A percentile compares a stretch with the other conserved stretches of the same genome.
Evolutionary conservation across 2,329 filamentous ascomycete genomes (phyloP).

Genomic region (Aciculosporium take): DNA sequence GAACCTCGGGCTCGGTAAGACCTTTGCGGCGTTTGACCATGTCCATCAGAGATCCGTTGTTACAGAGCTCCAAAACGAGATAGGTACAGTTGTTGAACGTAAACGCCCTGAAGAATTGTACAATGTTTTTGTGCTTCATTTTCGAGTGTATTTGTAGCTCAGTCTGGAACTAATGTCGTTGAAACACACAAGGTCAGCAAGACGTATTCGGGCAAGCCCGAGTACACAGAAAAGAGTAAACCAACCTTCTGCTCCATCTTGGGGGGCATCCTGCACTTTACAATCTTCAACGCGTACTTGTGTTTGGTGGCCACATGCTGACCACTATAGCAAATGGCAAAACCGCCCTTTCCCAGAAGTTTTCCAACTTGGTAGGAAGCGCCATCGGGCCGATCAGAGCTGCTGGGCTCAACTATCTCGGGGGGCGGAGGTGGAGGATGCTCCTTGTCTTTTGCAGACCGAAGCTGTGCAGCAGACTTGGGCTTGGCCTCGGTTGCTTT

Average conservation of each 20-base stretch:
- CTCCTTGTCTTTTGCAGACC: slow-evolving; percentile 48
- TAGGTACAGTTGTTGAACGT: slow-evolving; percentile 82
- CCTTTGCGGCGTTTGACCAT: slow-evolving; percentile 89
- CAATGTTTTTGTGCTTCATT: slow-evolving; percentile 89
- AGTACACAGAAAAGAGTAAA: background rate
- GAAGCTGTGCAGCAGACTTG: slow-evolving; percentile 37
- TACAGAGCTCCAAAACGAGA: slow-evolving; percentile 84
- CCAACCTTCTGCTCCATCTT: slow-evolving; percentile 74
- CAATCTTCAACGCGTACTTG: slow-evolving; percentile 65
- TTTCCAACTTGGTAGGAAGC: slow-evolving; percentile 61
- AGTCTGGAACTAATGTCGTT: slow-evolving; percentile 43
- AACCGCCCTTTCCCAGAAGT: slow-evolving; percentile 66
- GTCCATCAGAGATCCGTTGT: slow-evolving; percentile 92
- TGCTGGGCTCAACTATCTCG: slow-evolving; percentile 47
- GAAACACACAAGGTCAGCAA: background rate
- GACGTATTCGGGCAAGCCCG: background rate
- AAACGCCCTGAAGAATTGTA: slow-evolving; percentile 89
- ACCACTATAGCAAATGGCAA: slow-evolving; percentile 68
- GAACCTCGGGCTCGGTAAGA: slow-evolving; percentile 83
- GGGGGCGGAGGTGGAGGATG: slow-evolving; percentile 50
- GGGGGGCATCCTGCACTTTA: slow-evolving; percentile 66
- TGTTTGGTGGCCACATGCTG: slow-evolving; percentile 52
- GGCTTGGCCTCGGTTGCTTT: slow-evolving; percentile 35
- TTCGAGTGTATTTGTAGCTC: slow-evolving; percentile 98
- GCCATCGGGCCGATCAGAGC: slow-evolving; percentile 53